Base-by-base conservation (phyloP, 192 early-diverging fungal genomes). In the Paraglomus occultum region DNA sequence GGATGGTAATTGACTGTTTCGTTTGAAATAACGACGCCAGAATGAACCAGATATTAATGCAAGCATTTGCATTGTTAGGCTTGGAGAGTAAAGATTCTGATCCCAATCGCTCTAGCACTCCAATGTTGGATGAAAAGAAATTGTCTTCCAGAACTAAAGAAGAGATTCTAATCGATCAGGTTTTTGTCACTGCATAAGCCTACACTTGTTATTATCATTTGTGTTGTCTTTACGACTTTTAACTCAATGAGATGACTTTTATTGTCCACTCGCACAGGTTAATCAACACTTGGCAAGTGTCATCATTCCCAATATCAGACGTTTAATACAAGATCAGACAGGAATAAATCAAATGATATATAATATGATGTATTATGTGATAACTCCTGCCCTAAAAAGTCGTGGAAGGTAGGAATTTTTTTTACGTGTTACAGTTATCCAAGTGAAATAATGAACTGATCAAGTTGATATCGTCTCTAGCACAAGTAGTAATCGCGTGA, bases 291-390 rank as follows among this genome's bases (percentile, higher is more conserved):
- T 88, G 53, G 71, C 85, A 45, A 63, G 31, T 17, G 14, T 72
- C 7, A 85, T 92, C 1, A 81, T 95, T 11, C 89, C 94, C 7
- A 84, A 84, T 59, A 54, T 95, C 38, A 74, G 88, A 20, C 77
- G 77, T n/a, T 73, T 91, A 52, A 67, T 94, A 40, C 82, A 80
- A 7, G 94, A 95, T 69, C 88, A 89, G 55, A 92, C 94, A 71
- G 79, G 85, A 2, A 83, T 90, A 51, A 78, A 87, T 40, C 75
- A 77, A 4, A 64, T 90, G 0, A 59, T 90, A 5, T 82, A 80
- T 12, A 93, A 92, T 69, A 40, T 94, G n/a, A 85, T 93, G 73
- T 92, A 95, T 70, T 93, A 94, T 78, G 83, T 91, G 23, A 82
- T 94, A 23, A 83, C 76, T 0, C 91, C 92, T 22, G 74, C 78